Evolutionary conservation across 2,329 filamentous ascomycete species (phyloP), one percentile per base, ranked within the genome.

Genomic region (Aspergillus sp.): DNA sequence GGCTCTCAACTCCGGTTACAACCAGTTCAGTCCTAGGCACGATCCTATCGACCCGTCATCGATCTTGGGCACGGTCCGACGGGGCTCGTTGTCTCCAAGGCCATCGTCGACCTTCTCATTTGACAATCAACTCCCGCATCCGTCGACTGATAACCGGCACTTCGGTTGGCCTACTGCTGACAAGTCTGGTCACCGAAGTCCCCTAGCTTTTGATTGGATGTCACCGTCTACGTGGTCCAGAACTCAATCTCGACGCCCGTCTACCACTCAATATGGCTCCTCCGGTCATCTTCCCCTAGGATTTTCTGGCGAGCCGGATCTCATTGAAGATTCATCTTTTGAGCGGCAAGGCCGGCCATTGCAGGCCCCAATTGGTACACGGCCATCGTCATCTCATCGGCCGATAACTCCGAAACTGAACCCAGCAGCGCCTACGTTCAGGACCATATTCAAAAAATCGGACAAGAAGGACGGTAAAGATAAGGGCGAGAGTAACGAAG

Each of bases 371-470:
- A 97, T 98, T 64, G 93, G 93, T 23, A 96, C 91, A 47, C 87
- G 88, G 3, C 91, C 89, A 72, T 72, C 83, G 67, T 79, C 80
- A 47, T 79, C 81, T 68, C 78, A 87, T 70, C 73, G 87, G 73
- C 77, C 76, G 52, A 69, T 80, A 41, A 79, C 87, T 75, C 67
- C 86, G 47, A 82, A 83, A 65, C 82, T 98, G 27, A 98, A 99
- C 67, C 95, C 95, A 7, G 85, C 90, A 6, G 95, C 93, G 0
- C 93, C 93, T 8, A 90, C 89, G 1, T 98, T 98, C 71, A 93
- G 89, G 75, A 87, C 83, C 9, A 83, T 87, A 39, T 85, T 95
- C 15, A 76, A 74, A 64, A 77, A 74, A 51, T 76, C 77, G 39
- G 76, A 79, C 52, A 73, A 50, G 21, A 54, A 54, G 52, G 52